phyloP scores from a whole-genome alignment of 345 rosid species.

The Arabidopsis arenosa region DNA sequence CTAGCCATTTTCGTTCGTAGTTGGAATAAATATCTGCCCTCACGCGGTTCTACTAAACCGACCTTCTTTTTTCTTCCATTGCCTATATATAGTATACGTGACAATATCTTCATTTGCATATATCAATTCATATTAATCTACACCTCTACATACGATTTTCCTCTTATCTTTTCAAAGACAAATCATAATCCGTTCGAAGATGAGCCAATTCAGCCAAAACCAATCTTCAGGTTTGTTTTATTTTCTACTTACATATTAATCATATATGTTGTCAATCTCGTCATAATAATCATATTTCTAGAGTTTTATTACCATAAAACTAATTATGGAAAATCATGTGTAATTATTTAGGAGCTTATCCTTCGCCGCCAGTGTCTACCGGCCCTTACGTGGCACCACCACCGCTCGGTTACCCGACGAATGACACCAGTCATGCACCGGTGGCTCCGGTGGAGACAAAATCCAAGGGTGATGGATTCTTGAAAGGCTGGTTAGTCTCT shows the following conservation, averaged over 20 bases:
- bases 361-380: conserved; percentile 40
- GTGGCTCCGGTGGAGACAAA: conserved; percentile 41
- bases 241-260: background rate
- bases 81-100: background rate
- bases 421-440: conserved; percentile 29
- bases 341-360: conserved; percentile 37
- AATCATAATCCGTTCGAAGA: background rate
- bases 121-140: background rate
- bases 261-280: background rate
- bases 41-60: conserved; percentile 45
- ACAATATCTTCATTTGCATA: conserved; percentile 1
- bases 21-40: background rate
- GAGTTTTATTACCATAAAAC: no score
- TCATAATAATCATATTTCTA: background rate
- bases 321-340: background rate
- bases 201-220: conserved; percentile 40
- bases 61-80: conserved; percentile 13
- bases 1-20: background rate
- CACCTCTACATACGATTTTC: background rate
- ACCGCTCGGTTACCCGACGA: conserved; percentile 42
- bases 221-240: conserved; percentile 38
- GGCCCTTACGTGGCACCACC: conserved; percentile 42
- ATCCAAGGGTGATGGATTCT: conserved; percentile 48
- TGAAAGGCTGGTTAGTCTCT: conserved; percentile 43
- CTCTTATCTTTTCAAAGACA: background rate